Conservation (phyloP, 768 basidiomycete genomes). For the Auriscalpium vulgare region DNA sequence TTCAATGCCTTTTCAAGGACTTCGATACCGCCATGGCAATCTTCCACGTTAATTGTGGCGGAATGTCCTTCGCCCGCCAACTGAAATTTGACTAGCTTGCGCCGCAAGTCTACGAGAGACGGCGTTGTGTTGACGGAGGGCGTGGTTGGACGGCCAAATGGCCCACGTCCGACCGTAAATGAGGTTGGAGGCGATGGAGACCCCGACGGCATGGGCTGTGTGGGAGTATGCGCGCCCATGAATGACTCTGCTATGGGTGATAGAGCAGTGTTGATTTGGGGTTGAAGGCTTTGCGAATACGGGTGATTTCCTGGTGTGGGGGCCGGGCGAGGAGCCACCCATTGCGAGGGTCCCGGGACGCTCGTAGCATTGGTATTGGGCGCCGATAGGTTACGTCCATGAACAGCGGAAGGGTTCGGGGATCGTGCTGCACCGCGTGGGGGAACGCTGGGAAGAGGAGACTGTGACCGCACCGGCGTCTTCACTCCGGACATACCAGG, state of each 20-base stretch:
- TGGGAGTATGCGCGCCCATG: conserved; percentile 21
- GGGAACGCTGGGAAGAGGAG: conserved; percentile 32
- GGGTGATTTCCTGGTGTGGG: conserved; percentile 27
- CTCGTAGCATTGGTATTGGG: conserved; percentile 17
- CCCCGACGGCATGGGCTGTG: conserved; percentile 39
- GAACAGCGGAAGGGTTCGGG: conserved; percentile 25
- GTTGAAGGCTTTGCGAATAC: conserved; percentile 57
- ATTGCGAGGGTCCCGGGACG: too few relatives aligned
- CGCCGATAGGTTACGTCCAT: conserved; percentile 45
- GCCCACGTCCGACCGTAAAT: conserved; percentile 53
- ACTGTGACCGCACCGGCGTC: conserved; percentile 25
- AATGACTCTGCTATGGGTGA: conserved; percentile 73
- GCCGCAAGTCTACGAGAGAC: conserved; percentile 70
- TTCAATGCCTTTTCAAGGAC: conserved; percentile 83
- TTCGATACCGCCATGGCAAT: conserved; percentile 76
- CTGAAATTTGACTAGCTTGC: conserved; percentile 83
- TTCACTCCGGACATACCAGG: conserved; percentile 38
- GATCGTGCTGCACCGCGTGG: conserved; percentile 23
- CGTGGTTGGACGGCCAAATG: conserved; percentile 39
- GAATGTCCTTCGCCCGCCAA: conserved; percentile 73
- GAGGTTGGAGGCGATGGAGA: conserved; percentile 18
- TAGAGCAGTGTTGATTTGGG: conserved; percentile 32
- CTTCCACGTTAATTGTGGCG: conserved; percentile 72
- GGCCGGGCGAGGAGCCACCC: conserved; percentile 14
- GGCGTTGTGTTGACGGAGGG: conserved; percentile 37